Base-by-base conservation (phyloP, 176 grass and related monocot genomes). In the Avena insularis region DNA sequence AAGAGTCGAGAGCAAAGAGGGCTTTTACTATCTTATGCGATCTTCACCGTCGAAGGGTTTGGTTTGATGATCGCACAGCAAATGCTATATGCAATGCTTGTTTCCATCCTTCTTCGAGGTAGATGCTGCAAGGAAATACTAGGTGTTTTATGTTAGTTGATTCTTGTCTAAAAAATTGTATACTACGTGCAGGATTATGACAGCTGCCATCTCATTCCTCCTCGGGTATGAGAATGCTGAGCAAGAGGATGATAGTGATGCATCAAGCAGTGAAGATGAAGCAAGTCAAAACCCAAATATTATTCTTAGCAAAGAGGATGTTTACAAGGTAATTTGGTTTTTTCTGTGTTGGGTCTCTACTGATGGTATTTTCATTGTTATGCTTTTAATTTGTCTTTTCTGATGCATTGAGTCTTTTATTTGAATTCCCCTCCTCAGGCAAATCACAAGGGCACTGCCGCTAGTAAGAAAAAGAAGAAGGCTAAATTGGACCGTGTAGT, bases 401-500 rank as follows among this genome's bases (percentile, higher is more conserved):
- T 84, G 19, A 79, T 67, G 45, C 36, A 82, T 49, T 25, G n/a
- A 73, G 27, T 23, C 43, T 82, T 81, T 85, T 84, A 5, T 67
- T 86, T 75, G 47, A 25, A 83, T 69, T 80, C 31, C 9, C 69
- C 83, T 67, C 83, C 16, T 23, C 57, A 98, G 96, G 92, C 96
- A 91, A 90, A 93, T 79, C 85, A 96, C 77, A 96, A 96, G 61
- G 96, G 96, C 36, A 96, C 96, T 27, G 23, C 36, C 87, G 88
- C 96, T 47, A 98, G 93, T 87, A 98, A 96, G 90, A 98, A 98
- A 93, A 98, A 96, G 86, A 98, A 98, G 93, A 94, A 96, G 72
- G 93, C 96, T 74, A 98, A 98, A 91, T 90, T 98, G 64, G 87
- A 98, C 76, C 90, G 93, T 40, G 92, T 90, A 15, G 54, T 98